A percentile compares a stretch with the other conserved stretches of the same genome.
Evolutionary conservation across 805 yeast species (phyloP).

Genomic region (Saccharomyces mikatae): DNA sequence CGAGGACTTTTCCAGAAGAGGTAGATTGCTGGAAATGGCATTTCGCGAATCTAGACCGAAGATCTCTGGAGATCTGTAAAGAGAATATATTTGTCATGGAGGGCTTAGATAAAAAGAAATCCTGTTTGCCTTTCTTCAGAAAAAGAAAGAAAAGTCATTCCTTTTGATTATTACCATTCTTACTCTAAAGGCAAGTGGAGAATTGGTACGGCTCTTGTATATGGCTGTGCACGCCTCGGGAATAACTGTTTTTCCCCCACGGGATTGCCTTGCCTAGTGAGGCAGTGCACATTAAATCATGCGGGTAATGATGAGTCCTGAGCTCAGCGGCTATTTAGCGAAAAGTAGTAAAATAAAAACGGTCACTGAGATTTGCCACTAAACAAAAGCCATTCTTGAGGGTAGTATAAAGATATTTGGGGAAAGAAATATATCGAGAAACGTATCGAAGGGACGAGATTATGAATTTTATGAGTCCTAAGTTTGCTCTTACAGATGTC

Average conservation of each 20-base stretch:
- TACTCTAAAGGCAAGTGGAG: not conserved
- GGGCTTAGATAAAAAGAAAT: not conserved
- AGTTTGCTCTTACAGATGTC: conserved; percentile 14
- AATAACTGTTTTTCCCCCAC: not conserved
- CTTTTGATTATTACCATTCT: not conserved
- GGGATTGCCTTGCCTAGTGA: not conserved
- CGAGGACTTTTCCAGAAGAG: not conserved
- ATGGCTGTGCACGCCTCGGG: not conserved
- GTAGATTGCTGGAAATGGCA: not conserved
- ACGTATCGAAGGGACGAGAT: not conserved
- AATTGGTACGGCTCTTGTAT: not conserved
- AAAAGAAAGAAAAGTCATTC: not conserved
- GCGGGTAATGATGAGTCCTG: not conserved
- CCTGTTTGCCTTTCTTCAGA: too few species aligned
- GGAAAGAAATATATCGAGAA: not conserved
- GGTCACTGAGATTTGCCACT: not conserved
- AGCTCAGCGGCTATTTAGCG: not conserved
- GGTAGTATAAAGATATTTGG: not conserved
- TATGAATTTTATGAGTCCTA: conserved; percentile 4
- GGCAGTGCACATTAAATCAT: not conserved
- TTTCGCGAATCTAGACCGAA: not conserved
- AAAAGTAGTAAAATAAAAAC: not conserved
- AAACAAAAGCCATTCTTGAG: not conserved
- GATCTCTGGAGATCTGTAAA: not conserved
- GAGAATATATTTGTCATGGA: not conserved